Evolutionary conservation across 345 rosid species (phyloP).

Genomic region (Sonneratia alba): DNA sequence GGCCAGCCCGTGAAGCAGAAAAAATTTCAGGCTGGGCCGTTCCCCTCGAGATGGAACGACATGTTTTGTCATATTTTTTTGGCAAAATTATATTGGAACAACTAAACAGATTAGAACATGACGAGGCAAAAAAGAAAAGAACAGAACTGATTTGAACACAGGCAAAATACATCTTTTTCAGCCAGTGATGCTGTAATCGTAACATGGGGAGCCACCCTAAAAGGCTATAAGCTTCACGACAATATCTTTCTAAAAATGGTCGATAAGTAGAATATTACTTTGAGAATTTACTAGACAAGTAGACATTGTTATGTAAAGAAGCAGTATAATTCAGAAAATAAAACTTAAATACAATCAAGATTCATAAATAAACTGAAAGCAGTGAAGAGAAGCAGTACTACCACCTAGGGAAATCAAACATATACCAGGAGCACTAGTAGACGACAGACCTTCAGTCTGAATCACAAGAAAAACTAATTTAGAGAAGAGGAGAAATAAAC

Average conservation of each 20-base stretch:
- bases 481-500: too few relatives aligned
- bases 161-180: conserved; percentile 48
- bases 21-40: too few relatives aligned
- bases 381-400: neutral
- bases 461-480: neutral
- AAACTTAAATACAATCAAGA: neutral
- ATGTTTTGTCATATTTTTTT: too few relatives aligned
- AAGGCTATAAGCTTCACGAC: conserved; percentile 56
- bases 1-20: too few relatives aligned
- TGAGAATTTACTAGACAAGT: neutral
- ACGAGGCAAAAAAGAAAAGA: neutral
- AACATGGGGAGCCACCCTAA: conserved; percentile 71
- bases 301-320: neutral
- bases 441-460: neutral
- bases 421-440: neutral
- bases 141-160: neutral
- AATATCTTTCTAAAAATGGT: conserved; percentile 65
- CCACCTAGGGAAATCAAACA: neutral
- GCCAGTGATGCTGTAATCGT: conserved; percentile 50
- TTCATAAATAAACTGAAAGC: too few relatives aligned
- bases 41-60: too few relatives aligned
- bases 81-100: too few relatives aligned
- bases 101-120: conserved; percentile 6
- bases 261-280: neutral
- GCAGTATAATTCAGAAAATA: neutral